Conservation (phyloP, 1,139 yeast species). For the Candida sp. region DNA sequence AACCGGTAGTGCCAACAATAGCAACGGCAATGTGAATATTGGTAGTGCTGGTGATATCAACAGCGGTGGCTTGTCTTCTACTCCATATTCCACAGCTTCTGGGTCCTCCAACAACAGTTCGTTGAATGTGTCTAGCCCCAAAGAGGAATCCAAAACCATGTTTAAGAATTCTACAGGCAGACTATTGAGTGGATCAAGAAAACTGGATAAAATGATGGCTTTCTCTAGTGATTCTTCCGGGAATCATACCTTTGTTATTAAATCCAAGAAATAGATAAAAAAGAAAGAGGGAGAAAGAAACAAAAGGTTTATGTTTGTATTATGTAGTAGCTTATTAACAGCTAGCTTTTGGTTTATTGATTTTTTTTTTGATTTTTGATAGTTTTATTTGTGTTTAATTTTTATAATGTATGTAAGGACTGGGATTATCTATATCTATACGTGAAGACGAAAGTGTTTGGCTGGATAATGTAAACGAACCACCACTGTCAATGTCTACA, state of each 20-base stretch:
- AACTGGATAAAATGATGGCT: constrained; percentile 40
- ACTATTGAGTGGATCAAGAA: constrained; percentile 25
- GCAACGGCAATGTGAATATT: background rate
- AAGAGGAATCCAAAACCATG: constrained; percentile 16
- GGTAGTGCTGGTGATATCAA: background rate
- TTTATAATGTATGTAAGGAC: background rate
- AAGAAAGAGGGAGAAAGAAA: background rate
- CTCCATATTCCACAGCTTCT: constrained; percentile 10
- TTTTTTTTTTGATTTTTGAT: background rate
- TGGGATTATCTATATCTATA: no score
- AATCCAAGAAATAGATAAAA: constrained; percentile 33
- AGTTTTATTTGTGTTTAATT: background rate
- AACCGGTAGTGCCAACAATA: background rate
- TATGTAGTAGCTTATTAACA: background rate
- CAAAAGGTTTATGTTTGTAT: background rate
- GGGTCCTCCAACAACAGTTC: constrained; percentile 7
- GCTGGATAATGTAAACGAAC: background rate
- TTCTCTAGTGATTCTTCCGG: constrained; percentile 49
- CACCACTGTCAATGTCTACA: background rate
- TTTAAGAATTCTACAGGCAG: constrained; percentile 29
- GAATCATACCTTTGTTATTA: constrained; percentile 43
- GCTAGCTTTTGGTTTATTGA: background rate
- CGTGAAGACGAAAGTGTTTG: background rate
- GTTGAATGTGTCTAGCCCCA: constrained; percentile 1
- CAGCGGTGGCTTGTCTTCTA: constrained; percentile 5